phyloP scores from a whole-genome alignment of 2,329 filamentous ascomycete species.

The Fusarium denticulatum region DNA sequence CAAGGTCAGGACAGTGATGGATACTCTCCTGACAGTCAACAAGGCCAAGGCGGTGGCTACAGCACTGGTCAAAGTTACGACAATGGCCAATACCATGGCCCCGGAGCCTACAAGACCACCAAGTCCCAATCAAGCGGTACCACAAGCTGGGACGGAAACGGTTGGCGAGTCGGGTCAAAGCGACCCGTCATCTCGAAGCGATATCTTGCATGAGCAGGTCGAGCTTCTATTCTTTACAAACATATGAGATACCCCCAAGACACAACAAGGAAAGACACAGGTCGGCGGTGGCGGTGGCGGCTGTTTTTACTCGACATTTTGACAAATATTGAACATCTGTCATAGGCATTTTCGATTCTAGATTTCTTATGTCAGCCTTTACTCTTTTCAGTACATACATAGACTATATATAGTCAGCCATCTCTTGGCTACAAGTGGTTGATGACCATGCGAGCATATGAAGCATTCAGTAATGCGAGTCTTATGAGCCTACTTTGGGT shows the following conservation, averaged over 20 bases:
- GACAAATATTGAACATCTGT: slow-evolving; percentile 13
- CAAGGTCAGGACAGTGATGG: not conserved
- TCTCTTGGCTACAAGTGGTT: slow-evolving; percentile 7
- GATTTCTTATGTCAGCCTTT: slow-evolving; percentile 20
- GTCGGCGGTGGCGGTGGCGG: slow-evolving; percentile 11
- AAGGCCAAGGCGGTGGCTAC: not conserved
- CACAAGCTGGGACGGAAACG: slow-evolving; percentile 14
- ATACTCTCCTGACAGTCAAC: not conserved
- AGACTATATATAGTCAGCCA: slow-evolving; percentile 20
- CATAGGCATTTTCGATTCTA: slow-evolving; percentile 10
- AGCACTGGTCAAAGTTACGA: slow-evolving; percentile 6
- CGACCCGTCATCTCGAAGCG: slow-evolving; percentile 25
- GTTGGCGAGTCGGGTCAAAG: slow-evolving; percentile 20
- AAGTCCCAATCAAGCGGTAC: slow-evolving; percentile 1
- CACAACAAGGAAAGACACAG: not conserved
- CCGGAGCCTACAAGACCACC: slow-evolving; percentile 8
- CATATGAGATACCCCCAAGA: slow-evolving; percentile 21
- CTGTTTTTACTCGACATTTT: slow-evolving; percentile 15
- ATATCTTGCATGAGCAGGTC: slow-evolving; percentile 31
- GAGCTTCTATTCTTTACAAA: not conserved
- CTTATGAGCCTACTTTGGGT: not conserved
- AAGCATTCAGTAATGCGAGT: slow-evolving; percentile 23
- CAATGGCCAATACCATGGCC: slow-evolving; percentile 19
- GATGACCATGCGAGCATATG: not conserved
- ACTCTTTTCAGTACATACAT: slow-evolving; percentile 36